Percentiles rank a stretch among this genome's conserved stretches.
Conservation (phyloP, 108 stramenopile genomes). For the Mayamaea pseudoterrestris region DNA sequence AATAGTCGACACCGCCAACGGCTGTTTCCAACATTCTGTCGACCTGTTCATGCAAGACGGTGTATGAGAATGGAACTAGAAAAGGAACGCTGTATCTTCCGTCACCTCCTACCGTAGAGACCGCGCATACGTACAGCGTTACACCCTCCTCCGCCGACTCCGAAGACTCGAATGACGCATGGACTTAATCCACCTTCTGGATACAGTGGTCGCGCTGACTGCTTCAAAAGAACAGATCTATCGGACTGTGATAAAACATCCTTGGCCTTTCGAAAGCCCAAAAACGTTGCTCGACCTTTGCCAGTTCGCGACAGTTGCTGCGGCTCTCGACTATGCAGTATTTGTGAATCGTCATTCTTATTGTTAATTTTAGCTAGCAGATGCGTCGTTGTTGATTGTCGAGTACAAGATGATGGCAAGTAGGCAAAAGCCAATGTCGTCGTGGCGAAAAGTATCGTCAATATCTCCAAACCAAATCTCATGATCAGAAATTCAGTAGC, state of each 20-base stretch:
- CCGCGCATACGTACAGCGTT: slow-evolving; percentile 50
- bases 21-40: slow-evolving; percentile 82
- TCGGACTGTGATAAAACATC: too few species aligned
- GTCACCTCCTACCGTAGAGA: not conserved
- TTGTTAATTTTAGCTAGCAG: too few species aligned
- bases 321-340: too few species aligned
- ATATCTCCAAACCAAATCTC: too few species aligned
- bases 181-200: slow-evolving; percentile 61
- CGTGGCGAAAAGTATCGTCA: too few species aligned
- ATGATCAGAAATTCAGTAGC: too few species aligned
- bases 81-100: not conserved
- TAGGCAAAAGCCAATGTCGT: too few species aligned
- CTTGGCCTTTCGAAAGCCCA: slow-evolving; percentile 18
- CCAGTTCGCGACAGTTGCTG: slow-evolving; percentile 12
- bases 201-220: slow-evolving; percentile 27
- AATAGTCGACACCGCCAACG: slow-evolving; percentile 79
- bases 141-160: slow-evolving; percentile 81
- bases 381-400: too few species aligned
- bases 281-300: slow-evolving; percentile 20
- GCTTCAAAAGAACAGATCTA: slow-evolving; percentile 5
- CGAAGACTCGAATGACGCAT: slow-evolving; percentile 62
- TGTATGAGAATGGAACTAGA: not conserved
- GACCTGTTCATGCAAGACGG: slow-evolving; percentile 15
- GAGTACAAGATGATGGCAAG: too few species aligned
- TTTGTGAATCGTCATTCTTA: too few species aligned